Evolutionary conservation across 306 rosid species (phyloP), one percentile per base, ranked within the genome.

Genomic region (Inga oerstediana): DNA sequence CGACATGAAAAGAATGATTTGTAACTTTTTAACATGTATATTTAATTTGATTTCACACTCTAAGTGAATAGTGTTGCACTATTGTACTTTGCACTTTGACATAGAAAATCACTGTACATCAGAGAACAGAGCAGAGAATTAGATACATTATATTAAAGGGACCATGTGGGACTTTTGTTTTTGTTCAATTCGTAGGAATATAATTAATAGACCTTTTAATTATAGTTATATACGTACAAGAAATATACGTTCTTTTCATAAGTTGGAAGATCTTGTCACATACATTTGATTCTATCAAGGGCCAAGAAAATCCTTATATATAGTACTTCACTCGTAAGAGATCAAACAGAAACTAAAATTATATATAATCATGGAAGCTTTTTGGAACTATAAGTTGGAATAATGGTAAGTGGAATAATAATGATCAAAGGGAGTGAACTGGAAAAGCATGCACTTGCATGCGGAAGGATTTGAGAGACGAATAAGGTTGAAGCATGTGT

Each of bases 231-330:
- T 79, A 56, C 11, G 49, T 30, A 7, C 44, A 39, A 41, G 6
- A 58, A 80, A 70, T 70, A 69, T 13, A 30, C 73, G 80, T 76
- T 48, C 69, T 75, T 72, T 74, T 81, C 88, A 79, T 75, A 83
- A 84, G 81, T 81, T 83, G 43, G 83, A 78, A 88, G 84, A 88
- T 86, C 82, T 85, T 82, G 51, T 64, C 41, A 27, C 70, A 4
- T 13, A 27, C 70, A 4, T 13, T 27, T 5, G 43, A 66, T 66
- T 15, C 72, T 24, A 35, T 61, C 15, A 59, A 22, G 32, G 34
- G 66, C 37, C 7, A 59, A 61, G 27, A 61, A 61, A 59, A 59
- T 61, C 68, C 68, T 61, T 12, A n/a, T 56, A 3, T 19, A 59
- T 56, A 5, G 72, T 67, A 67, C 72, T 11, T 71, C 52, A 10